Evolutionary conservation across 345 rosid genomes (phyloP), one percentile per base, ranked within the genome.

Genomic region (Odontarrhena argentea): DNA sequence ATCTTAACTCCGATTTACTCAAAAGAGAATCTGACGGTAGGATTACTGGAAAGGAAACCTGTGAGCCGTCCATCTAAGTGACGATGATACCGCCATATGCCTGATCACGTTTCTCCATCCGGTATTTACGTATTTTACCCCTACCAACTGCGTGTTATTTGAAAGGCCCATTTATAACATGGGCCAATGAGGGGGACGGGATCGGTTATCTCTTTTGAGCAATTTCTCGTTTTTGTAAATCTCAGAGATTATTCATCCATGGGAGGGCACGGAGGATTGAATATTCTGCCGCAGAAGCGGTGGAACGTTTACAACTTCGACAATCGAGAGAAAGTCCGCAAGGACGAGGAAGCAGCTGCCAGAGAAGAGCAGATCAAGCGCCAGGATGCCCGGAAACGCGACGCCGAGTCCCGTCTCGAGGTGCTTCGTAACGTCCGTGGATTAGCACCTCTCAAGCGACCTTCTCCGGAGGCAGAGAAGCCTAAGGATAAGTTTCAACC

Each of bases 191-290:
- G 22, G 22, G 22, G 22, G 22, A 18, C 1, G 22, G 22, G 22
- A 18, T 18, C 22, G 22, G 22, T 18, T 18, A 18, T 18, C 22
- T 18, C 22, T 18, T 18, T 18, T 18, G 22, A 18, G 22, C 22
- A 18, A 18, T 18, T 18, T 18, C 22, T 18, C 22, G 22, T 18
- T n/a, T n/a, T n/a, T n/a, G n/a, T n/a, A n/a, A n/a, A n/a, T n/a
- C n/a, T n/a, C n/a, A n/a, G 22, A 18, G 22, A 18, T 18, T 18
- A 18, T 18, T 18, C 22, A 18, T 18, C 22, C 22, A 32, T 91
- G 99, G 99, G 99, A 59, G 97, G 98, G 5, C 97, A 93, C 76
- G 96, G 97, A 10, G 97, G 96, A 58, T 79, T 94, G 45, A 94
- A 94, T 59, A 94, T 91, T 53, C 92, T 91, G 9, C 99, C 99